Conservation (phyloP, 257 asterid genomes). For the Solanum peruvianum region DNA sequence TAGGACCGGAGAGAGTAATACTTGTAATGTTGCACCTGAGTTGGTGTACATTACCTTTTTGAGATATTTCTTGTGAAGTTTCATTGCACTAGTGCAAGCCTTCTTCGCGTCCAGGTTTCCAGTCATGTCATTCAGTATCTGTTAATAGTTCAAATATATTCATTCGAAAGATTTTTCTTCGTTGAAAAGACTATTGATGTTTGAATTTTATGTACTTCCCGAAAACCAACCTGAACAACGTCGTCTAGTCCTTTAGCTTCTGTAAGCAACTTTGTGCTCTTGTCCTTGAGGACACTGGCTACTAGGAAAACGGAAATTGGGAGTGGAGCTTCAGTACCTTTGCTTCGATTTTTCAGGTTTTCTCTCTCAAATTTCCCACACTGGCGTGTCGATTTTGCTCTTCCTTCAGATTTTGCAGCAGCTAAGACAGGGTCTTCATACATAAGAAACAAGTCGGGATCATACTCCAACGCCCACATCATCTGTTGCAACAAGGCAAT, state of each 20-base stretch:
- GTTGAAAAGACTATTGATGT: neutral
- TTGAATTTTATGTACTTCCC: neutral
- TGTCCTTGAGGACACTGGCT: constrained; percentile 75
- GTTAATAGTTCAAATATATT: constrained; percentile 3
- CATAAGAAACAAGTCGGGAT: constrained; percentile 43
- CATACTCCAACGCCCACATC: constrained; percentile 98
- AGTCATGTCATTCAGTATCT: constrained; percentile 75
- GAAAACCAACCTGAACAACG: constrained; percentile 62
- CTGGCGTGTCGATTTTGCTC: constrained; percentile 39
- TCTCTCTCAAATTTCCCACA: constrained; percentile 77
- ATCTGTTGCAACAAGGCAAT: constrained; percentile 28
- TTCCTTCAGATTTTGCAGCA: constrained; percentile 36
- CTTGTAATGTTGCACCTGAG: neutral
- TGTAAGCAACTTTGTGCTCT: constrained; percentile 53
- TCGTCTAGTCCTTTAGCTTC: constrained; percentile 92
- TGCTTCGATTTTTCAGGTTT: constrained; percentile 37
- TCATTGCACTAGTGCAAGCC: constrained; percentile 69
- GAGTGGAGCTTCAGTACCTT: constrained; percentile 36
- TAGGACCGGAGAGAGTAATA: neutral
- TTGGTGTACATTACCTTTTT: constrained; percentile 35
- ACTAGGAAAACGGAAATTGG: constrained; percentile 84
- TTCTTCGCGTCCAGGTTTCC: constrained; percentile 76
- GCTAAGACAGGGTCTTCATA: constrained; percentile 49
- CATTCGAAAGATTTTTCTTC: neutral
- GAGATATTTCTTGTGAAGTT: constrained; percentile 81